Conservation (phyloP, 2,329 filamentous ascomycete species). For the Ramularia collo-cygni region DNA sequence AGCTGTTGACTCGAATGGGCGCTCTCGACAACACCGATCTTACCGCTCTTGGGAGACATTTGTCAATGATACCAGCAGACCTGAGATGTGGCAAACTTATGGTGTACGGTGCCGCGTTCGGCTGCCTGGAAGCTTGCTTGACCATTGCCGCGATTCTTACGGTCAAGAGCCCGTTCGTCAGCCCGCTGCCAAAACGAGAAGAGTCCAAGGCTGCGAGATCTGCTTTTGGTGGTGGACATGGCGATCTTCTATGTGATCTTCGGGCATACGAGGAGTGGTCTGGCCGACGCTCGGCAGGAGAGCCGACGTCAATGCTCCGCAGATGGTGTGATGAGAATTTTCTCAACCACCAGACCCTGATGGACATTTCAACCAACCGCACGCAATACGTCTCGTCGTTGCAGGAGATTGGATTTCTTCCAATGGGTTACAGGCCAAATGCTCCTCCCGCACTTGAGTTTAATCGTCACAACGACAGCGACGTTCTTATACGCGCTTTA, state of each 20-base stretch:
- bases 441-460: conserved; percentile 27
- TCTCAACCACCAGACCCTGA: conserved; percentile 73
- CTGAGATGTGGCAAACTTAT: conserved; percentile 89
- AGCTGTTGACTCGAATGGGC: conserved; percentile 74
- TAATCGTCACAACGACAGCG: conserved; percentile 44
- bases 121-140: conserved; percentile 80
- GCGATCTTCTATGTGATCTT: conserved; percentile 83
- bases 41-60: conserved; percentile 82
- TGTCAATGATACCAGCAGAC: conserved; percentile 93
- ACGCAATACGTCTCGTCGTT: conserved; percentile 81
- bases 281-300: conserved; percentile 51
- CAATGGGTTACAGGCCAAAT: conserved; percentile 23
- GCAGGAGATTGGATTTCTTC: conserved; percentile 74
- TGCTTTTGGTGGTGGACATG: conserved; percentile 66
- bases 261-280: conserved; percentile 79
- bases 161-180: conserved; percentile 77
- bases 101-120: conserved; percentile 90
- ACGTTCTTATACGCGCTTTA: conserved; percentile 41
- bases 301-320: conserved; percentile 56
- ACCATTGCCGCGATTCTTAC: conserved; percentile 91
- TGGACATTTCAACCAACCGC: conserved; percentile 80
- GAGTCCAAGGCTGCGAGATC: conserved; percentile 70
- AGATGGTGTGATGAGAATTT: conserved; percentile 81
- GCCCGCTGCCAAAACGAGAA: conserved; percentile 74
- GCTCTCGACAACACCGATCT: conserved; percentile 79